Conservation (phyloP, 1,284 basidiomycete species). For the Sanghuangporus weigelae region DNA sequence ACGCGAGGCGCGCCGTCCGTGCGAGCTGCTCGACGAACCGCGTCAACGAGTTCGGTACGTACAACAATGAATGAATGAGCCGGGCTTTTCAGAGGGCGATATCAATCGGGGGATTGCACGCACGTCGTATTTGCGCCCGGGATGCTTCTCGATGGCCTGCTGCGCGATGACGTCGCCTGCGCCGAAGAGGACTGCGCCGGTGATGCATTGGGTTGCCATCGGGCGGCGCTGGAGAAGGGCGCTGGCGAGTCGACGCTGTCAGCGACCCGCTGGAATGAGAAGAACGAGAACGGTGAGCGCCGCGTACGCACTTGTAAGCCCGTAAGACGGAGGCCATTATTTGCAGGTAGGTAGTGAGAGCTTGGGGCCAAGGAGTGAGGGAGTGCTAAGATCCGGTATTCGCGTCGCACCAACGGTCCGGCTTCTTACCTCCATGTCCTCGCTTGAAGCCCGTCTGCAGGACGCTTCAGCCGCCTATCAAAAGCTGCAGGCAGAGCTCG, state of each 20-base stretch:
- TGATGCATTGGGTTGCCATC: slow-evolving; percentile 56
- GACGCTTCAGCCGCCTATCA: slow-evolving; percentile 68
- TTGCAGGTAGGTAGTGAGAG: background rate
- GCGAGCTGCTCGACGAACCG: too few species aligned
- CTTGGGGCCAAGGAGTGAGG: background rate
- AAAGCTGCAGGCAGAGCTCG: slow-evolving; percentile 72
- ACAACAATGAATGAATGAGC: too few species aligned
- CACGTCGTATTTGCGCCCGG: slow-evolving; percentile 65
- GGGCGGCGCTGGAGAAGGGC: slow-evolving; percentile 59
- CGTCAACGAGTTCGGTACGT: too few species aligned
- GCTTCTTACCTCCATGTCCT: slow-evolving; percentile 19
- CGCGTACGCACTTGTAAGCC: slow-evolving; percentile 44
- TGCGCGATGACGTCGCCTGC: slow-evolving; percentile 82
- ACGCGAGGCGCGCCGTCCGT: slow-evolving; percentile 65
- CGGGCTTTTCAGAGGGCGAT: too few species aligned
- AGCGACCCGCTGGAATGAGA: background rate
- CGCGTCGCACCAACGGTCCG: background rate
- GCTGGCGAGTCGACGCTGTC: slow-evolving; percentile 31
- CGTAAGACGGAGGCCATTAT: slow-evolving; percentile 42
- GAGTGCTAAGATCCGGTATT: background rate
- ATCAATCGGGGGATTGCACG: slow-evolving; percentile 24
- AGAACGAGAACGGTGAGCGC: background rate
- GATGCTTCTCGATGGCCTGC: slow-evolving; percentile 64
- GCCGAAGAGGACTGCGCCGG: slow-evolving; percentile 67
- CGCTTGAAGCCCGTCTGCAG: slow-evolving; percentile 56